Evolutionary conservation across 2,329 filamentous ascomycete genomes (phyloP).

Genomic region (Shiraia sp.): DNA sequence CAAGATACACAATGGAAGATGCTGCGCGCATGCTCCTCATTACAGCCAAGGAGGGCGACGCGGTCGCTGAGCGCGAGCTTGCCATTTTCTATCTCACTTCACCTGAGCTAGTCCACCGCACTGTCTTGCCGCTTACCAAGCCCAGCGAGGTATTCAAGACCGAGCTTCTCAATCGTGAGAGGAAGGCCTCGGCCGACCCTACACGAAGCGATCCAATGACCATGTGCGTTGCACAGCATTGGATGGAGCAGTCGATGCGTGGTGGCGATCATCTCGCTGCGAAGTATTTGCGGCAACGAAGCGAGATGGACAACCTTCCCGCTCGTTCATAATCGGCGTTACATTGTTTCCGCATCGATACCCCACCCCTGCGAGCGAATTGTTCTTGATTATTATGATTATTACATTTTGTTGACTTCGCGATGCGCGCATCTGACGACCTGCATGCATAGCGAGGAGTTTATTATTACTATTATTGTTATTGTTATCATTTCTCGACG

Average conservation of each 20-base stretch:
- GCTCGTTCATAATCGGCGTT: slow-evolving; percentile 35
- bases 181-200: slow-evolving; percentile 59
- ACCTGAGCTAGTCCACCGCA: slow-evolving; percentile 78
- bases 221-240: slow-evolving; percentile 94
- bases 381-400: slow-evolving; percentile 13
- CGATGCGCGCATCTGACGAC: slow-evolving; percentile 18
- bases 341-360: neutral
- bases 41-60: slow-evolving; percentile 87
- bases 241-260: slow-evolving; percentile 88
- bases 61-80: slow-evolving; percentile 88
- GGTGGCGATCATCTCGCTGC: slow-evolving; percentile 87
- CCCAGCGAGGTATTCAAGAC: slow-evolving; percentile 90
- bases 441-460: slow-evolving; percentile 38
- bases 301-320: slow-evolving; percentile 64
- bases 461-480: slow-evolving; percentile 6
- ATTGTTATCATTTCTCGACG: too few species aligned
- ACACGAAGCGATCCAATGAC: slow-evolving; percentile 77
- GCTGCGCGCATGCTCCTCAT: slow-evolving; percentile 90
- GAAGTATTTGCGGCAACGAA: slow-evolving; percentile 75
- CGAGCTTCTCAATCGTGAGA: slow-evolving; percentile 71
- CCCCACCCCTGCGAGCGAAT: slow-evolving; percentile 6
- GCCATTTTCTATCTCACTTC: slow-evolving; percentile 92
- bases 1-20: slow-evolving; percentile 73
- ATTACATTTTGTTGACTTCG: slow-evolving; percentile 7
- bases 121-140: slow-evolving; percentile 80